phyloP scores from a whole-genome alignment of 768 basidiomycete species.

The Psilocybe cubensis region DNA sequence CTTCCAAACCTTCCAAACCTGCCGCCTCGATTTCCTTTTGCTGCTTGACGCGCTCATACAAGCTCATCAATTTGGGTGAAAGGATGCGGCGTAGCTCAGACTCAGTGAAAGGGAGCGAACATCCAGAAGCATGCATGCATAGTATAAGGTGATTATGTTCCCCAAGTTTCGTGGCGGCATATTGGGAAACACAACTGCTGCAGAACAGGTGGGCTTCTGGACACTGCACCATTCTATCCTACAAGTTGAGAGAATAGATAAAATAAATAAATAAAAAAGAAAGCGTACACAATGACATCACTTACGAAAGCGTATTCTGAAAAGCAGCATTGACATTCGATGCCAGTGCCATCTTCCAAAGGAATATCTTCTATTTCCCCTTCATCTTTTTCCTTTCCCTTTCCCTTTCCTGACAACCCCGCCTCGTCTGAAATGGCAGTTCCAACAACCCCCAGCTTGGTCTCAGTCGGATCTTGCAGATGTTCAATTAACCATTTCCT shows the following conservation, averaged over 20 bases:
- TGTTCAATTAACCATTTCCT: constrained; percentile 50
- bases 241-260: constrained; percentile 2
- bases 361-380: constrained; percentile 43
- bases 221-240: constrained; percentile 90
- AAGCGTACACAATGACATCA: not conserved
- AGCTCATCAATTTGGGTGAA: constrained; percentile 60
- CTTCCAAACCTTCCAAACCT: constrained; percentile 78
- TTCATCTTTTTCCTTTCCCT: constrained; percentile 37
- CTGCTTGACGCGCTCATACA: constrained; percentile 78
- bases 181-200: constrained; percentile 64
- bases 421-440: constrained; percentile 1
- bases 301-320: constrained; percentile 70
- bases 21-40: constrained; percentile 82
- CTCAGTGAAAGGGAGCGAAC: constrained; percentile 66
- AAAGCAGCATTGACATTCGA: constrained; percentile 93
- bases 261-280: constrained; percentile 1
- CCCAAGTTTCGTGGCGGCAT: constrained; percentile 70
- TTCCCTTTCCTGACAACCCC: constrained; percentile 15
- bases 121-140: constrained; percentile 86
- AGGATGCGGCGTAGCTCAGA: constrained; percentile 74
- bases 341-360: constrained; percentile 56
- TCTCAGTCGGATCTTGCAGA: constrained; percentile 13
- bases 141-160: constrained; percentile 61
- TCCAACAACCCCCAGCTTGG: constrained; percentile 5
- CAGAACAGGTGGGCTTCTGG: constrained; percentile 92